phyloP scores from a whole-genome alignment of 2,329 filamentous ascomycete genomes.

The Eutypa lata region DNA sequence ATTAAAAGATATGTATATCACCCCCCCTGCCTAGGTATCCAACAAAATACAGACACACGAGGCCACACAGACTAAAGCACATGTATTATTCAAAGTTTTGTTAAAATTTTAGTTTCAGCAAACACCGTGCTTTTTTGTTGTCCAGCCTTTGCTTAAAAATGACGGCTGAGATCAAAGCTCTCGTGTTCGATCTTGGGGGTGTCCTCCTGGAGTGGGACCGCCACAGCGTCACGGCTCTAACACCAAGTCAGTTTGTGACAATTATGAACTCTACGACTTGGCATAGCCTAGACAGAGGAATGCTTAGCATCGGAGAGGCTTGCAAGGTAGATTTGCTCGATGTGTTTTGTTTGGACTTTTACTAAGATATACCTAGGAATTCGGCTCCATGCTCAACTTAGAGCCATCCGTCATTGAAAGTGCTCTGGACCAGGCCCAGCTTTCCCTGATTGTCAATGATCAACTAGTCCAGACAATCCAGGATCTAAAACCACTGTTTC shows the following conservation, averaged over 20 bases:
- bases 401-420: no score
- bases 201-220: slow-evolving; percentile 16
- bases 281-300: slow-evolving; percentile 14
- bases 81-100: no score
- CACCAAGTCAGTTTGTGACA: slow-evolving; percentile 8
- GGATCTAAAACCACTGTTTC: slow-evolving; percentile 11
- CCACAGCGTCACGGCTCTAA: slow-evolving; percentile 3
- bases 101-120: no score
- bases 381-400: slow-evolving; percentile 5
- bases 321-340: slow-evolving; percentile 5
- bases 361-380: slow-evolving; percentile 1
- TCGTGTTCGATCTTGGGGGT: slow-evolving; percentile 18
- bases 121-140: no score
- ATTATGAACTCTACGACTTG: slow-evolving; percentile 15
- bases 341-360: no score
- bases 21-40: no score
- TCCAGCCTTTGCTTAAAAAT: no score
- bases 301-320: slow-evolving; percentile 9
- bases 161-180: slow-evolving; percentile 8
- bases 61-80: no score
- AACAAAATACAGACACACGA: no score
- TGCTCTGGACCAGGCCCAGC: no score
- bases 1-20: no score
- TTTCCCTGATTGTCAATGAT: slow-evolving; percentile 7
- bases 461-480: slow-evolving; percentile 6